Evolutionary conservation across 768 basidiomycete genomes (phyloP), one percentile per base, ranked within the genome.

Genomic region (Auricularia auricula-judae): DNA sequence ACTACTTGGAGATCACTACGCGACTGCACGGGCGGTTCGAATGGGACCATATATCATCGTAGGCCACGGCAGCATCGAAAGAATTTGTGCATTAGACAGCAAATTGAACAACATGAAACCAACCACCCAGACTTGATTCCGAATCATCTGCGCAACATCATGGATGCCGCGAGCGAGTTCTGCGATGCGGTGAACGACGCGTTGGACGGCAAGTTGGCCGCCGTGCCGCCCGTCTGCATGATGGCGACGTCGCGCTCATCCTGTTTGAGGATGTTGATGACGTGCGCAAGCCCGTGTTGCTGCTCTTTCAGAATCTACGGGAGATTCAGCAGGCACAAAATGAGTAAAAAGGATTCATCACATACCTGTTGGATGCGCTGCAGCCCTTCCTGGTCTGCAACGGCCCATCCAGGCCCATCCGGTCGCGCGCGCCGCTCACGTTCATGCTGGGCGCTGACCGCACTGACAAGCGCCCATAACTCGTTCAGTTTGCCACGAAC

Each of bases 341-440:
- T 29, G 29, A 29, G 29, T 29, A 29, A 29, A 29, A 29, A 29
- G 29, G 0, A 2, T 29, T 29, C 29, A 39, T 16, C 59, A 71
- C 79, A 18, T 65, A 89, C 89, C 81, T 88, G 86, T 3, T 86
- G 78, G 64, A 94, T 85, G 72, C 89, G 85, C 59, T 83, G 78
- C 64, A 94, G 75, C 1, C 91, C 91, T 1, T 91, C 89, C 70
- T 91, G 89, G 71, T 94, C 92, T 2, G 89, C 88, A n/a, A 93
- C 89, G 0, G 85, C 82, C 90, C 90, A 92, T 69, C 86, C 88
- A 7, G 81, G 79, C 16, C 62, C 64, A 3, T 67, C 68, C 2
- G 54, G 65, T 34, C 72, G 73, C 1, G 78, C 79, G 16, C 12
- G 70, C 69, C 36, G 73, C 21, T 69, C 71, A 12, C 69, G 63